Base-by-base conservation (phyloP, 495 filamentous ascomycete species). In the Trichocladium uniseriatum region DNA sequence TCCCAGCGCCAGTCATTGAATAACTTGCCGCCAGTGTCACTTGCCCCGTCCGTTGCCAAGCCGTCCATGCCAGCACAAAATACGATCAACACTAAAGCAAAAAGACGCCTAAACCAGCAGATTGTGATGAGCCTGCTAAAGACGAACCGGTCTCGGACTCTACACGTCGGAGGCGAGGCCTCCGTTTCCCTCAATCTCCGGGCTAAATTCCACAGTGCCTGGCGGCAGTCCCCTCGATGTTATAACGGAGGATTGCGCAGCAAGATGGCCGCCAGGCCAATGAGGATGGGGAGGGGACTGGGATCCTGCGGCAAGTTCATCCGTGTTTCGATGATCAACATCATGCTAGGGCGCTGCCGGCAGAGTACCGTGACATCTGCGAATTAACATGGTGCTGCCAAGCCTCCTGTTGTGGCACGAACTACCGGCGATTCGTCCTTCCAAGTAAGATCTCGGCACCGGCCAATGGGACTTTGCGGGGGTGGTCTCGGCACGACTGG, bases 131-230 rank as follows among this genome's bases (percentile, higher is more conserved):
- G n/a, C n/a, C n/a, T n/a, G n/a, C n/a, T n/a, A n/a, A n/a, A n/a
- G n/a, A n/a, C n/a, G n/a, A n/a, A n/a, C n/a, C n/a, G n/a, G n/a
- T n/a, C n/a, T n/a, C n/a, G n/a, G n/a, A n/a, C n/a, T n/a, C n/a
- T n/a, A n/a, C n/a, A n/a, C n/a, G n/a, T 58, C 57, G 57, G 57
- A 60, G 49, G 27, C 20, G 37, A 27, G 29, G 20, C 35, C 38
- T 60, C 57, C 57, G 57, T 39, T 45, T 19, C 38, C n/a, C 18
- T 37, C 49, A 60, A 58, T 60, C 37, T 53, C 45, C 51, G 48
- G 58, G 52, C 13, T 58, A 58, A 58, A 60, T 60, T 53, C 40
- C 20, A 46, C 55, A 49, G 52, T 16, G 13, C 38, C 31, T 35
- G 16, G 15, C n/a, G n/a, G n/a, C n/a, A n/a, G n/a, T n/a, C n/a